These are phyloP conservation scores for Nemania sp. DNA, from an alignment of 2,329 filamentous ascomycete species.

Conservation along the genomic window DNA sequence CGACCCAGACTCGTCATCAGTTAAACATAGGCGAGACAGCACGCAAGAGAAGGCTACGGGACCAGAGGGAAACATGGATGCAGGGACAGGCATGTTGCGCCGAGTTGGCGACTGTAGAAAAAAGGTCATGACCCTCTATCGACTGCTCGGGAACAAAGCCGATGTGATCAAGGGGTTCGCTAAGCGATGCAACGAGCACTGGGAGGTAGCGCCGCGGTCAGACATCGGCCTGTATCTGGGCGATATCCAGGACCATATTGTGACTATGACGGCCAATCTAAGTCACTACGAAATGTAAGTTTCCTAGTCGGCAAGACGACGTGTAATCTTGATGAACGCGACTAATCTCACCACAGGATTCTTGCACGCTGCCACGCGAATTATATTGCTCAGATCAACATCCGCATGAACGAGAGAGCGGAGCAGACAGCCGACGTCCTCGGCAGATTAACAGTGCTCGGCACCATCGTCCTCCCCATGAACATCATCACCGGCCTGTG, in stretches of 20 bases:
- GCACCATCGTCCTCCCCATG: slow-evolving; percentile 97
- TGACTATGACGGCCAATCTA: slow-evolving; percentile 97
- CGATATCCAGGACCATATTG: slow-evolving; percentile 98
- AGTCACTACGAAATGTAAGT: slow-evolving; percentile 93
- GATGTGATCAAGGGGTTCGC: slow-evolving; percentile 99
- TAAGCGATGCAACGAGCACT: slow-evolving; percentile 96
- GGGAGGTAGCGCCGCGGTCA: slow-evolving; percentile 91
- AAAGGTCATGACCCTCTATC: slow-evolving; percentile 94
- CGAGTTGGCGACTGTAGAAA: slow-evolving; percentile 93
- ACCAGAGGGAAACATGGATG: slow-evolving; percentile 52
- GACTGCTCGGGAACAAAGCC: slow-evolving; percentile 92
- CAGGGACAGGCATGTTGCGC: slow-evolving; percentile 81
- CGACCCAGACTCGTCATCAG: slow-evolving; percentile 47
- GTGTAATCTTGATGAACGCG: not conserved
- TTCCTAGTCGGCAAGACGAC: not conserved
- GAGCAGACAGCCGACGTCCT: slow-evolving; percentile 95
- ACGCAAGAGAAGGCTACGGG: slow-evolving; percentile 53
- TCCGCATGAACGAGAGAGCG: slow-evolving; percentile 96
- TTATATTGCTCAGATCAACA: slow-evolving; percentile 99
- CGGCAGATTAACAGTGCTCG: slow-evolving; percentile 91
- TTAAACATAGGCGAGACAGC: slow-evolving; percentile 43
- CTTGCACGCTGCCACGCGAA: slow-evolving; percentile 91
- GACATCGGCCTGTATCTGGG: slow-evolving; percentile 98
- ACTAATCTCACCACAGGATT: slow-evolving; percentile 60
- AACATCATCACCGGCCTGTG: slow-evolving; percentile 98